Conservation (phyloP, 1,284 basidiomycete genomes). For the Ustilago sp. region DNA sequence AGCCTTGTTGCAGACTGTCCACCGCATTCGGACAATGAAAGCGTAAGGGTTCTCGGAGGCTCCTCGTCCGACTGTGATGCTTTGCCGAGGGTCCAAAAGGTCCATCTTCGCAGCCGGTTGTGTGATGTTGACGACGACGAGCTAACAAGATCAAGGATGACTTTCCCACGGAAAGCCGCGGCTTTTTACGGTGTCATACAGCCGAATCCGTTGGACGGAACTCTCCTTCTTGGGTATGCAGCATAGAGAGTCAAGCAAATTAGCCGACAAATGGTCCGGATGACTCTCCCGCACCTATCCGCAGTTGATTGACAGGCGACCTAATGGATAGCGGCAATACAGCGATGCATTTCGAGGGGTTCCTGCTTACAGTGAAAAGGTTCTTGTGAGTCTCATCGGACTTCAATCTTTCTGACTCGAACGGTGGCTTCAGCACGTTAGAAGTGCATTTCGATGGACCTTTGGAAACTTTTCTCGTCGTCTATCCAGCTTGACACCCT, state of each 20-base stretch:
- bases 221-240: background rate
- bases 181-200: background rate
- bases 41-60: slow-evolving; percentile 16
- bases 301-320: background rate
- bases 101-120: background rate
- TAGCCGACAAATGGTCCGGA: slow-evolving; percentile 10
- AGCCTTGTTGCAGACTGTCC: background rate
- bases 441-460: background rate
- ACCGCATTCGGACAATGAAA: background rate
- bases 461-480: background rate
- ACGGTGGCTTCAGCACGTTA: slow-evolving; percentile 20
- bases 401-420: slow-evolving; percentile 17
- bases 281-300: background rate
- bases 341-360: background rate
- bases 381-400: background rate
- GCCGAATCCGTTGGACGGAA: background rate
- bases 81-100: background rate
- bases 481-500: background rate
- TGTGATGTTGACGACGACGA: background rate
- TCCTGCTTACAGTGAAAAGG: too few species aligned
- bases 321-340: background rate
- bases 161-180: background rate
- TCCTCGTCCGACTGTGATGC: slow-evolving; percentile 13
- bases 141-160: background rate
- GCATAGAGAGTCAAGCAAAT: background rate